A percentile compares a stretch with the other conserved stretches of the same genome.
Conservation (phyloP, 176 grass and related monocot species). For the Lolium rigidum region DNA sequence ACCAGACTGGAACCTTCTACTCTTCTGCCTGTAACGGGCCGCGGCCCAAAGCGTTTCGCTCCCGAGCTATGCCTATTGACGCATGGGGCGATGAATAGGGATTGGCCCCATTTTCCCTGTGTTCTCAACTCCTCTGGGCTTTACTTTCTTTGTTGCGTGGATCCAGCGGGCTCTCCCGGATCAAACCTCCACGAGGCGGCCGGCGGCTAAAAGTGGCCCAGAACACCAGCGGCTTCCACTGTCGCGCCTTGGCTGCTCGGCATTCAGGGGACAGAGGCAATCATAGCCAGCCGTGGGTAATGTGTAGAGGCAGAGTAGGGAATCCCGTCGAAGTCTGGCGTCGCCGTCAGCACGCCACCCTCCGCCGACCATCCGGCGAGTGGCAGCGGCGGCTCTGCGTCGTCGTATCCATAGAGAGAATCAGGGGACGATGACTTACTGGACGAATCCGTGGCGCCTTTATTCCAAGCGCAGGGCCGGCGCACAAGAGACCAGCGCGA, state of each 20-base stretch:
- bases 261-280: neutral
- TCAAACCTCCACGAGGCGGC: too few relatives aligned
- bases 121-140: too few relatives aligned
- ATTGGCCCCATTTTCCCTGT: too few relatives aligned
- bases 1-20: too few relatives aligned
- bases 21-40: too few relatives aligned
- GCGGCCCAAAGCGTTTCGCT: too few relatives aligned
- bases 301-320: neutral
- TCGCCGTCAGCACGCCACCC: neutral
- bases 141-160: too few relatives aligned
- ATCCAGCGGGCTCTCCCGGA: too few relatives aligned
- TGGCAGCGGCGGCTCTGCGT: neutral
- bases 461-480: constrained; percentile 1
- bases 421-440: neutral
- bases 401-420: neutral
- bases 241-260: neutral
- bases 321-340: neutral
- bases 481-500: neutral
- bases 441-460: neutral
- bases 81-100: too few relatives aligned
- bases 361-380: neutral
- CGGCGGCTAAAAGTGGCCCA: too few relatives aligned
- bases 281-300: neutral
- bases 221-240: too few relatives aligned
- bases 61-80: too few relatives aligned